Conservation (phyloP, 1,284 basidiomycete genomes). For the Ustilago curta region DNA sequence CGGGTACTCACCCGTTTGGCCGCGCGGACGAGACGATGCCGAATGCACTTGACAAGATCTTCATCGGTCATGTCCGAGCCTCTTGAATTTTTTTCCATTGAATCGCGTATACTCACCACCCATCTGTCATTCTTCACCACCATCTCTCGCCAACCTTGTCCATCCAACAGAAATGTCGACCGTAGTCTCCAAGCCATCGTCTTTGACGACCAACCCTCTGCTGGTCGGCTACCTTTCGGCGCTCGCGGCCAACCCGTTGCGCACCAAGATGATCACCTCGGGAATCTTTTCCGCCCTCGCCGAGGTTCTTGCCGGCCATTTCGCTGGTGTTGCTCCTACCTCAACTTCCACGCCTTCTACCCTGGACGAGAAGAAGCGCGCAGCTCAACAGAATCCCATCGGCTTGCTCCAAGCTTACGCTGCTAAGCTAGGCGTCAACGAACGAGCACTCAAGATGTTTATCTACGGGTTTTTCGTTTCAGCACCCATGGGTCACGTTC, state of each 20-base stretch:
- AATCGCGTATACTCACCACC: constrained; percentile 9
- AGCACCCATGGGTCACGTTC: constrained; percentile 82
- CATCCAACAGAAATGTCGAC: constrained; percentile 28
- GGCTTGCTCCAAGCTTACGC: constrained; percentile 35
- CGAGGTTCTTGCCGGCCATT: constrained; percentile 57
- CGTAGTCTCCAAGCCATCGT: constrained; percentile 43
- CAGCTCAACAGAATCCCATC: constrained; percentile 38
- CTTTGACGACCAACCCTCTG: constrained; percentile 48
- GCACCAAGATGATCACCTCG: constrained; percentile 59
- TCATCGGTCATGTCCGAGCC: constrained; percentile 16
- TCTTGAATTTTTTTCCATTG: not conserved
- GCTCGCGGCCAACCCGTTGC: constrained; percentile 59
- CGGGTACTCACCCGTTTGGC: no score
- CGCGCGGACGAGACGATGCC: constrained; percentile 1
- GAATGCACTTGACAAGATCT: not conserved
- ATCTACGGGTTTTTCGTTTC: constrained; percentile 85
- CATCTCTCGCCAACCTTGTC: not conserved
- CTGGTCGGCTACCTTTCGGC: constrained; percentile 53
- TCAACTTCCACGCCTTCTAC: constrained; percentile 31
- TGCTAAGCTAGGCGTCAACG: constrained; percentile 55
- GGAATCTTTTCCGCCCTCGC: constrained; percentile 58
- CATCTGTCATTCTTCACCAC: not conserved
- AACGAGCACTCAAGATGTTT: constrained; percentile 80
- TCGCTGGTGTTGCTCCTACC: constrained; percentile 53
- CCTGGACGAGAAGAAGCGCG: constrained; percentile 43